Evolutionary conservation across 75 land plant species (phyloP).

Genomic region (Picea sitchensis): DNA sequence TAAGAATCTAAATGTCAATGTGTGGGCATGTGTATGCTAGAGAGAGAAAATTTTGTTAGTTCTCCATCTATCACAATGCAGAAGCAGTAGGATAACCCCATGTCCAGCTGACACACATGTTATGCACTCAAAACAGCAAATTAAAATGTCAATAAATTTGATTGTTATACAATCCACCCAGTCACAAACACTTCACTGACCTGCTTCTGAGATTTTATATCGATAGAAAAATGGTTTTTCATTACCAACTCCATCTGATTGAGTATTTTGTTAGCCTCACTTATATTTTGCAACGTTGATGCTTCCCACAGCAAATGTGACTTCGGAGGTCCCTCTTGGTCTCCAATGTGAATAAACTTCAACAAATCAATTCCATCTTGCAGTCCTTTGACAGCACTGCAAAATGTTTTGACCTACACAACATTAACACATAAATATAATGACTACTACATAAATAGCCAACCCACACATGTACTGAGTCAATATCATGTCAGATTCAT

Average conservation of each 20-base stretch:
- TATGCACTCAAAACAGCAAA: background rate
- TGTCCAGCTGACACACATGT: background rate
- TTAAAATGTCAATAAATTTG: background rate
- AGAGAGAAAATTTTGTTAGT: background rate
- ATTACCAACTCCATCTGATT: background rate
- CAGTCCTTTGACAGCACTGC: conserved; percentile 67
- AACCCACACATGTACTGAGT: background rate
- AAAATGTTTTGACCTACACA: conserved; percentile 61
- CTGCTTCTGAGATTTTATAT: conserved; percentile 12
- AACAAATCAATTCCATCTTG: conserved; percentile 54
- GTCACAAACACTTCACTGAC: background rate
- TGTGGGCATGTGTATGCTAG: background rate
- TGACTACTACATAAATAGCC: background rate
- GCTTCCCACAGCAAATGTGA: conserved; percentile 5
- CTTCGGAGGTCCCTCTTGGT: conserved; percentile 13
- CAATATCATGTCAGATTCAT: background rate
- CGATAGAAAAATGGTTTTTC: conserved; percentile 3
- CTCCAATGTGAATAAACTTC: conserved; percentile 27
- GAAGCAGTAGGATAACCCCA: background rate
- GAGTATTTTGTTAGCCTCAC: conserved; percentile 6
- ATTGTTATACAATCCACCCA: background rate
- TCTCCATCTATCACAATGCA: background rate
- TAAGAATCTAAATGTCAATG: background rate
- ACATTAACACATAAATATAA: background rate
- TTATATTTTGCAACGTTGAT: background rate